Base-by-base conservation (phyloP, 352 stramenopile species). In the Elongisporangium anandrum region DNA sequence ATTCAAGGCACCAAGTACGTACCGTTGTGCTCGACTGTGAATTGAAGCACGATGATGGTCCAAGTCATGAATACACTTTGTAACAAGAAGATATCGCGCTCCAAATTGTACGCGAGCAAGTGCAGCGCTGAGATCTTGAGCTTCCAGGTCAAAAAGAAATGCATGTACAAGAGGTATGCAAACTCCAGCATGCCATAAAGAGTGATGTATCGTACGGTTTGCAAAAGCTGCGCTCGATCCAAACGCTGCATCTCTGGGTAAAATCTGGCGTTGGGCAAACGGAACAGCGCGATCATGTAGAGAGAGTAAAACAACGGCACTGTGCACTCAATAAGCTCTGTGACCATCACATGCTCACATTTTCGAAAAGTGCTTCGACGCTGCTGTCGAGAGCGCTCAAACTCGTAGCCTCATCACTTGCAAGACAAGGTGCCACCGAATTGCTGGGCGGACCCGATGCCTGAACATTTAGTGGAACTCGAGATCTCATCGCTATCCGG, bases 321-420 rank as follows among this genome's bases (percentile, higher is more conserved):
- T n/a, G 74, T 60, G 23, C 61, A 72, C 50, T 77, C 68, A 1
- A 63, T 65, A 21, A 75, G 75, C 50, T 61, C 60, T 2, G 66
- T 65, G 2, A 76, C 55, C 19, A 55, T 60, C 9, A 79, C 26
- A 39, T 79, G 74, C 23, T 79, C 71, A 52, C 69, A 76, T n/a
- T 66, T 64, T 77, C 76, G 10, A 79, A 59, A 19, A 79, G 39
- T 8, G 4, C 9, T 41, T 41, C 1, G 29, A 41, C 29, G 29
- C 29, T 41, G 29, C 9, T 4, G 29, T 41, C 29, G 9, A 41
- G 29, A 15, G 29, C 29, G 29, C 29, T 41, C 13, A 8, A 1
- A 9, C 13, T 8, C 29, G 4, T 7, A 8, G 24, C 24, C 7
- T 34, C 4, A 8, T 41, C 29, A 15, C 9, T 8, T 2, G 5